Evolutionary conservation across 176 grass and related monocot species (phyloP).

Genomic region (Carex pumila): DNA sequence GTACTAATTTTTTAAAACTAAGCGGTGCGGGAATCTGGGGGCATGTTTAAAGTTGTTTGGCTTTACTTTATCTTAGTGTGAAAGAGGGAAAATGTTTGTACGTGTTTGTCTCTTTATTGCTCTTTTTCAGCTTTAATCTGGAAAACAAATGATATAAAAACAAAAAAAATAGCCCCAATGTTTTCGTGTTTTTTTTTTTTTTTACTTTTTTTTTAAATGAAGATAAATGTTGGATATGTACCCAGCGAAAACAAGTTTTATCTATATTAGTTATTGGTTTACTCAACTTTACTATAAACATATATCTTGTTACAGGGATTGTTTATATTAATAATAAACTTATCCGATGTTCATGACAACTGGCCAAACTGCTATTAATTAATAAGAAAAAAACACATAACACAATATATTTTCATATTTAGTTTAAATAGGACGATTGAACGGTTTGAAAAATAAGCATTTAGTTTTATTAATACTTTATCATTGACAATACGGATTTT

Average conservation of each 20-base stretch:
- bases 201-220: neutral
- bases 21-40: neutral
- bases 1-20: neutral
- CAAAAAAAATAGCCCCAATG: neutral
- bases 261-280: neutral
- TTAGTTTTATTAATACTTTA: neutral
- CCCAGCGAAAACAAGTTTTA: neutral
- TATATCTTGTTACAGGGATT: neutral
- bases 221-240: neutral
- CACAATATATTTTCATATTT: neutral
- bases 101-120: neutral
- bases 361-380: neutral
- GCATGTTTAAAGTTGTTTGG: constrained; percentile 1
- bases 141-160: neutral
- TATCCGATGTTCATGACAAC: no score
- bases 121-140: constrained; percentile 11
- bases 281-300: neutral
- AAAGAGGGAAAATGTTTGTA: neutral
- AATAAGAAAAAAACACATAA: neutral
- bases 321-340: neutral
- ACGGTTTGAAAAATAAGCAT: neutral
- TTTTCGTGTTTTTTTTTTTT: neutral
- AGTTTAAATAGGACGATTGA: neutral
- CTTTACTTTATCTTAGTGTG: neutral
- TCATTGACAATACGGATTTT: neutral